phyloP scores from a whole-genome alignment of 208 protist species.

The Trypanosoma vivax region DNA sequence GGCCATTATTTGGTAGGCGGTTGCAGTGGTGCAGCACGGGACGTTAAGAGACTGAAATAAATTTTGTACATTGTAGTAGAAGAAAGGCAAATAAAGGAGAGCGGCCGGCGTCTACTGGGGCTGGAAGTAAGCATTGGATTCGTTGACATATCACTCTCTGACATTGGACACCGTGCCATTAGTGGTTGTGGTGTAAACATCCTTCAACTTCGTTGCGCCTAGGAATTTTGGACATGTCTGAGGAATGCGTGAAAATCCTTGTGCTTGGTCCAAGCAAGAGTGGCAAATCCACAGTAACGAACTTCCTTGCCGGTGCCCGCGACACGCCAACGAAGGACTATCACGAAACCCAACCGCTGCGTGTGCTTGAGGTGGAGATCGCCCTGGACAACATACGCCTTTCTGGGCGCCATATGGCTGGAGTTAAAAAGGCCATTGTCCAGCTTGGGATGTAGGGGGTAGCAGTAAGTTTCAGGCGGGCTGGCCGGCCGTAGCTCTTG shows the following conservation, averaged over 20 bases:
- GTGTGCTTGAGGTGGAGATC: constrained; percentile 86
- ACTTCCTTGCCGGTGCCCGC: constrained; percentile 75
- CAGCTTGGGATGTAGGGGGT: constrained; percentile 88
- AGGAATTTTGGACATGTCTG: constrained; percentile 25
- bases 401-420: constrained; percentile 24
- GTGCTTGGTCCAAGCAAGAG: constrained; percentile 73
- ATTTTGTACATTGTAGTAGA: too few relatives aligned
- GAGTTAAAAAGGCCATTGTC: constrained; percentile 45
- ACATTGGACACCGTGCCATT: too few relatives aligned
- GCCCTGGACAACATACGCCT: constrained; percentile 52
- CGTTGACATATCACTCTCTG: too few relatives aligned
- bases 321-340: constrained; percentile 79
- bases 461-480: constrained; percentile 75
- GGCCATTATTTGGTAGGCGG: too few relatives aligned
- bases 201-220: too few relatives aligned
- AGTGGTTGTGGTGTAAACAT: too few relatives aligned
- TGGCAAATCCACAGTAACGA: constrained; percentile 78
- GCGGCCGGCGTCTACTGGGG: too few relatives aligned
- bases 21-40: too few relatives aligned
- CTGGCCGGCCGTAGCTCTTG: constrained; percentile 75
- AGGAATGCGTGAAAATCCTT: constrained; percentile 78
- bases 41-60: too few relatives aligned
- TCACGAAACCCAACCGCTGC: constrained; percentile 77
- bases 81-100: too few relatives aligned
- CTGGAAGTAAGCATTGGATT: too few relatives aligned